phyloP scores from a whole-genome alignment of 2,329 filamentous ascomycete species.

The Amauroascus verrucosus region DNA sequence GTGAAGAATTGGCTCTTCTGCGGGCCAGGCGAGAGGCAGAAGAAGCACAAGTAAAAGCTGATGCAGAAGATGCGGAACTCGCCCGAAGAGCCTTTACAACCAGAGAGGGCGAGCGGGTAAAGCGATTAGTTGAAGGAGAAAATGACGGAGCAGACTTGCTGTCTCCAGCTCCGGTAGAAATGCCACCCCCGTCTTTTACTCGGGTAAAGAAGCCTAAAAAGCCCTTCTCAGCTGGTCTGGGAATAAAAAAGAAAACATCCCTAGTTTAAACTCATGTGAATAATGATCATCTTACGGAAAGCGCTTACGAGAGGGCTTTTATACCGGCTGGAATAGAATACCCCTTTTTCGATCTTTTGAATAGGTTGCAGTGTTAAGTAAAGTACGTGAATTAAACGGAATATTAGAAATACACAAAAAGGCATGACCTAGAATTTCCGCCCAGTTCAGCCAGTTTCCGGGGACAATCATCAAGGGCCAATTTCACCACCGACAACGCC shows the following conservation, averaged over 20 bases:
- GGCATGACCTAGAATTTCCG: neutral
- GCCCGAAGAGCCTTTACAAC: constrained; percentile 67
- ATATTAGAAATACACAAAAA: neutral
- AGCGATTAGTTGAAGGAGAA: constrained; percentile 45
- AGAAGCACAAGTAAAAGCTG: constrained; percentile 51
- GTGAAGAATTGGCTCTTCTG: constrained; percentile 42
- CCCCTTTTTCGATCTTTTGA: neutral
- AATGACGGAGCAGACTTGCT: constrained; percentile 26
- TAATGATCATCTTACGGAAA: neutral
- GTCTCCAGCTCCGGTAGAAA: constrained; percentile 26
- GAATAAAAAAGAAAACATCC: constrained; percentile 75
- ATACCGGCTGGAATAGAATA: neutral
- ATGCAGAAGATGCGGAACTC: constrained; percentile 73
- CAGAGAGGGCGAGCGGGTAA: constrained; percentile 46
- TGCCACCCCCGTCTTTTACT: constrained; percentile 57
- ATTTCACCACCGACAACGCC: constrained; percentile 8
- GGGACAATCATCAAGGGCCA: neutral
- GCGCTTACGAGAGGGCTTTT: neutral
- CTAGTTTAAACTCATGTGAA: constrained; percentile 36
- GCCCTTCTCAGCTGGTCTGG: constrained; percentile 60
- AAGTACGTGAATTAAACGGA: constrained; percentile 6
- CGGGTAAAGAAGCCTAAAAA: constrained; percentile 79
- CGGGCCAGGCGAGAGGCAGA: constrained; percentile 47
- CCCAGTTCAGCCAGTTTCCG: neutral
- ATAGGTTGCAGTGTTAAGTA: neutral